Evolutionary conservation across 2,329 filamentous ascomycete species (phyloP), one percentile per base, ranked within the genome.

Genomic region (Xylaria sp.): DNA sequence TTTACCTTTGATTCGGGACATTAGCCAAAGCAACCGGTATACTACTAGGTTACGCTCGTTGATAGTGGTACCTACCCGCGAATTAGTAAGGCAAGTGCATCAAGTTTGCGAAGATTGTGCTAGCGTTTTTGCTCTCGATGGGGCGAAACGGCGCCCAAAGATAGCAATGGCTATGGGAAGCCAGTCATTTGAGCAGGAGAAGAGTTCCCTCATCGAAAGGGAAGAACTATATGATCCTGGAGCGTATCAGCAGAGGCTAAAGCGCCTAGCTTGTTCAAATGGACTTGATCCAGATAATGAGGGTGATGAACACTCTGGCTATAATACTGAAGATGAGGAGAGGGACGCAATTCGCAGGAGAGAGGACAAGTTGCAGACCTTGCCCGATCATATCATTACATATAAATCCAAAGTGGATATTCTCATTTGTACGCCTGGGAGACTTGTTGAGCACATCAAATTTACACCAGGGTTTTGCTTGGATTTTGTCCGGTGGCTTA

Each of bases 391-490:
- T 76, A 83, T 95, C 33, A 83, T 88, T 38, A 82, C 84, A 31
- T 90, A 88, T 75, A 83, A 81, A 2, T 93, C 92, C 2, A 92
- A 90, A 71, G 89, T 97, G 3, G 94, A 98, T 77, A 87, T 98
- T 38, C 85, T 99, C 29, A 91, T 97, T 57, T 96, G 93, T 77
- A 98, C 95, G 0, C 95, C 95, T 0, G 96, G 96, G 66, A 89
- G 95, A 69, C 86, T 98, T 0, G 93, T 98, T 3, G 95, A 98
- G 73, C 95, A 98, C 78, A 86, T 97, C 57, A 90, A 91, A 69
- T 89, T 90, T 66, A 98, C 95, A 0, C 87, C 88, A 2, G 94
- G 93, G 0, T 97, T 98, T 77, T 87, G 85, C 0, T 83, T 98
- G 25, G 87, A 91, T 63, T 86, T 92, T 75, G 83, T 97, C 4